Evolutionary conservation across 2,329 filamentous ascomycete genomes (phyloP), one percentile per base, ranked within the genome.

Genomic region (Penicillium sp.): DNA sequence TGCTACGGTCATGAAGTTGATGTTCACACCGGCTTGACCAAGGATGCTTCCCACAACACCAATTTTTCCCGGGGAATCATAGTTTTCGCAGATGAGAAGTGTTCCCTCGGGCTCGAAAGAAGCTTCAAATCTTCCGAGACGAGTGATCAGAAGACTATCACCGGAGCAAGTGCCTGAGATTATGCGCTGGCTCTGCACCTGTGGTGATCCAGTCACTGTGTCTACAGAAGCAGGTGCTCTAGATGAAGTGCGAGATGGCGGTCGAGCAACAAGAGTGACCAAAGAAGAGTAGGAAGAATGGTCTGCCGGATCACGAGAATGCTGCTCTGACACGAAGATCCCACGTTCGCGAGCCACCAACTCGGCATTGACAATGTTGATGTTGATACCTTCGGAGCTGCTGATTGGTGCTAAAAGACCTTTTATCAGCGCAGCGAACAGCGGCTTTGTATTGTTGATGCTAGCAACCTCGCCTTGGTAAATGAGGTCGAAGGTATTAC

Each of bases 341-440:
- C 88, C 89, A 60, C 88, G 88, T 62, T 91, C 87, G 57, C 84
- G 86, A 18, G 89, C 88, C 13, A 92, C 81, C 24, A 91, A 76
- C 39, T 84, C 80, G 0, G 89, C 89, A 63, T 94, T 92, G 61
- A 94, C 89, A 53, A 94, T 90, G 72, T 92, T 92, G 62, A 92
- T 85, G 63, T 88, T 86, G 11, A 83, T 69, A 0, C 81, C 84
- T 33, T 86, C 84, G 0, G 79, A 76, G 50, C 85, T 83, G 50
- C 82, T 87, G 58, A 92, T 87, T 1, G 84, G 82, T 1, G 81
- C 79, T 6, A 89, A 80, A 0, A 94, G 79, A 0, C 89, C 89
- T 67, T 91, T 92, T 58, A 92, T 83, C 1, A 92, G 75, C 0
- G 89, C 89, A 0, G 89, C 88, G 57, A 89, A 90, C 2, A 94